phyloP scores from a whole-genome alignment of 768 basidiomycete genomes.

The Coprinopsis marcescibilis region DNA sequence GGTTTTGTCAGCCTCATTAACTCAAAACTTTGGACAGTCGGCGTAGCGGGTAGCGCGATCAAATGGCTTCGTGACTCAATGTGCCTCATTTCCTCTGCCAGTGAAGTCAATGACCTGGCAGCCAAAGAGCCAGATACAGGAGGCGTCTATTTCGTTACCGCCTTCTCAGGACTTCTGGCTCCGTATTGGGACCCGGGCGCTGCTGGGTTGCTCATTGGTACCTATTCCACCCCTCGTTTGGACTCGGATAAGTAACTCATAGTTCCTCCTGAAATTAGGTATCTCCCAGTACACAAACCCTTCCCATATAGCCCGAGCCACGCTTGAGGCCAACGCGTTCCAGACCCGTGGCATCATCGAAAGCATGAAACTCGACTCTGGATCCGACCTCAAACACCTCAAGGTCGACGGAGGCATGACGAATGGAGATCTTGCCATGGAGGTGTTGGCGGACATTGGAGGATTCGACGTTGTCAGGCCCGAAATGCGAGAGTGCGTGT shows the following conservation, averaged over 20 bases:
- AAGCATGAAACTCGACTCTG: slow-evolving; percentile 91
- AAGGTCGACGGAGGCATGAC: slow-evolving; percentile 99
- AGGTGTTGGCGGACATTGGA: slow-evolving; percentile 80
- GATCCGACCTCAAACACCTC: slow-evolving; percentile 70
- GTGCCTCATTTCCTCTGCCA: slow-evolving; percentile 70
- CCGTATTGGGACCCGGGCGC: slow-evolving; percentile 98
- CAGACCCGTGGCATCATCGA: slow-evolving; percentile 95
- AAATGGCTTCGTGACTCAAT: slow-evolving; percentile 97
- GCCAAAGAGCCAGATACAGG: slow-evolving; percentile 71
- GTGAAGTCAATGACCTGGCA: slow-evolving; percentile 83
- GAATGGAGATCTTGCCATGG: slow-evolving; percentile 86
- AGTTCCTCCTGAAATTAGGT: slow-evolving; percentile 33
- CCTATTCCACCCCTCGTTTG: slow-evolving; percentile 8
- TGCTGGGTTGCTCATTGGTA: slow-evolving; percentile 78
- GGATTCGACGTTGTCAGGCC: slow-evolving; percentile 91
- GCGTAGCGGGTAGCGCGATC: slow-evolving; percentile 91
- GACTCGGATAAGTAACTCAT: neutral
- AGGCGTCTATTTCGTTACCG: slow-evolving; percentile 95
- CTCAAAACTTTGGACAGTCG: slow-evolving; percentile 41
- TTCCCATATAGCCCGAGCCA: slow-evolving; percentile 90
- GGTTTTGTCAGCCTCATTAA: slow-evolving; percentile 1
- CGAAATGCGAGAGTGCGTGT: slow-evolving; percentile 89
- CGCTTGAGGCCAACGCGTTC: slow-evolving; percentile 93
- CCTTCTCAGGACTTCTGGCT: slow-evolving; percentile 92
- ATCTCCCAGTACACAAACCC: slow-evolving; percentile 86